Evolutionary conservation across 2,329 filamentous ascomycete species (phyloP).

Genomic region (Byssothecium circinans): DNA sequence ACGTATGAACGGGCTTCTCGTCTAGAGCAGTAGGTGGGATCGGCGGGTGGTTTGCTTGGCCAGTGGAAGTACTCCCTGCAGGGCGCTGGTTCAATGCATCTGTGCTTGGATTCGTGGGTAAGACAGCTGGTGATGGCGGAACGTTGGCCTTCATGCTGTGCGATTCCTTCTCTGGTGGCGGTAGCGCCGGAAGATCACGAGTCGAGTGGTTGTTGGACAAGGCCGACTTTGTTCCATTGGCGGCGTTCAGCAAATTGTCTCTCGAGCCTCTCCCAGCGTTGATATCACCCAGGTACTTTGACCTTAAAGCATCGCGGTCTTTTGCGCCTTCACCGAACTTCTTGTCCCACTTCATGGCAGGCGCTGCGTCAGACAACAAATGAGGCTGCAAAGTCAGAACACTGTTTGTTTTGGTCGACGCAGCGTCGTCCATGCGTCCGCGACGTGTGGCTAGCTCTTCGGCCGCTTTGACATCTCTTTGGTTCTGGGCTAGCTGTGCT

Average conservation of each 20-base stretch:
- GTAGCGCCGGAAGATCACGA: slow-evolving; percentile 48
- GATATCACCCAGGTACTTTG: slow-evolving; percentile 78
- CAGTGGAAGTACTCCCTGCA: slow-evolving; percentile 36
- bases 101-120: slow-evolving; percentile 18
- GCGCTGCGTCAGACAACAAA: slow-evolving; percentile 82
- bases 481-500: slow-evolving; percentile 73
- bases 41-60: slow-evolving; percentile 23
- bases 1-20: slow-evolving; percentile 28
- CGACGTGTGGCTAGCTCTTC: slow-evolving; percentile 57
- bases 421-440: slow-evolving; percentile 57
- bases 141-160: slow-evolving; percentile 22
- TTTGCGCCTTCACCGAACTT: slow-evolving; percentile 91
- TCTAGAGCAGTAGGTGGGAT: slow-evolving; percentile 17
- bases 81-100: slow-evolving; percentile 11
- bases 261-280: slow-evolving; percentile 69
- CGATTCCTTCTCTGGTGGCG: slow-evolving; percentile 30
- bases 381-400: slow-evolving; percentile 84
- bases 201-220: slow-evolving; percentile 32
- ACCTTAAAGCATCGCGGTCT: slow-evolving; percentile 81
- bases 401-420: slow-evolving; percentile 77
- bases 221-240: slow-evolving; percentile 35
- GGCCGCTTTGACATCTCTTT: slow-evolving; percentile 60
- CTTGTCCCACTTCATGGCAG: slow-evolving; percentile 95
- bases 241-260: slow-evolving; percentile 44
- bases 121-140: slow-evolving; percentile 34